Evolutionary conservation across 2,329 filamentous ascomycete genomes (phyloP), one percentile per base, ranked within the genome.

Genomic region (Colletotrichum navitas): DNA sequence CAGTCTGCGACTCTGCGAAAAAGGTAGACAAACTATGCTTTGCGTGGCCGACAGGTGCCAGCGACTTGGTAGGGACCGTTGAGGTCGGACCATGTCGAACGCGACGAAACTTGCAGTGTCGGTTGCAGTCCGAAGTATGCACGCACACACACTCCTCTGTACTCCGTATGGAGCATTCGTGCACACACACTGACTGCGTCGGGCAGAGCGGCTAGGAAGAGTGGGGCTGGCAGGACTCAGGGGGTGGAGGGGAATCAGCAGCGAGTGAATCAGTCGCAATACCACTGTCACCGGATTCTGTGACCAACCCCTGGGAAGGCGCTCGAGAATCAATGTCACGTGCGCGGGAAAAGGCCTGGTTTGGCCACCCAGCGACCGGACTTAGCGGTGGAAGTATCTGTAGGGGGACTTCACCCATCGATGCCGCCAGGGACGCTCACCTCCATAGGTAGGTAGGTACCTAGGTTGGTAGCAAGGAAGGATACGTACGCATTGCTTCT

Each of bases 21-120:
- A 8, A 10, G 16, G 36, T 26, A 43, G 43, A 34, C 45, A 45
- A 21, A 5, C 10, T 24, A 47, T 3, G 11, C 18, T n/a, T 21
- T 12, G 14, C 24, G n/a, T 24, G 51, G 3, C 26, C 36, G 52
- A 34, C n/a, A 26, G 16, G 41, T 32, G 29, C 29, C 24, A 14
- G 18, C 24, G 10, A n/a, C 8, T 26, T 45, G 47, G 47, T 52
- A 32, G 36, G 21, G 14, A 54, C 49, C 34, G 59, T 54, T 54
- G 67, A 55, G 67, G 39, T 61, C 54, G 54, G 60, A 65, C 34
- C 59, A 34, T n/a, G 58, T 49, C 51, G 26, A 67, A 51, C 41
- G 63, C 66, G 61, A 67, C 68, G 56, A 71, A 63, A 71, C 52
- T 34, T 8, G 34, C 58, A 62, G 41, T 41, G 68, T 68, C 64